These are phyloP conservation scores for Periconia sp. DNA, from an alignment of 2,329 filamentous ascomycete genomes.

Conservation along the genomic window DNA sequence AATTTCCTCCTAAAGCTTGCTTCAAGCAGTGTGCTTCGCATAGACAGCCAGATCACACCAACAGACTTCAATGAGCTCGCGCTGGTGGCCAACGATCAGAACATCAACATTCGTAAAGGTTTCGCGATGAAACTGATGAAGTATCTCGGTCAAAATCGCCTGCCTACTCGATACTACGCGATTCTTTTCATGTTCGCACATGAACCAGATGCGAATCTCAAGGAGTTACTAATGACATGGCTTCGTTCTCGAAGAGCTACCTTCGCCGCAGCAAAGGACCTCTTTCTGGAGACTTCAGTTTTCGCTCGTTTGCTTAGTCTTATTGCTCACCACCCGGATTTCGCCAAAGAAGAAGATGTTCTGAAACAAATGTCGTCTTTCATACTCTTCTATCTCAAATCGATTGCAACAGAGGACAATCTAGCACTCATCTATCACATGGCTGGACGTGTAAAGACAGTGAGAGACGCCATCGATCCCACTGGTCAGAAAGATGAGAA, in stretches of 20 bases:
- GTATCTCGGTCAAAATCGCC: constrained; percentile 73
- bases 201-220: constrained; percentile 76
- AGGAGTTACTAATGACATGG: constrained; percentile 80
- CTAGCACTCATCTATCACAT: constrained; percentile 88
- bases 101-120: constrained; percentile 70
- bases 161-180: constrained; percentile 80
- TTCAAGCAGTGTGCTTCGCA: constrained; percentile 61
- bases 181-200: constrained; percentile 90
- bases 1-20: constrained; percentile 82
- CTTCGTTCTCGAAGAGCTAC: constrained; percentile 76
- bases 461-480: constrained; percentile 73
- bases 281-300: constrained; percentile 70
- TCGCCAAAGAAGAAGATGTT: constrained; percentile 62
- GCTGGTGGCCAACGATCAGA: constrained; percentile 76
- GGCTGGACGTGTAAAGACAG: constrained; percentile 89
- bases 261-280: constrained; percentile 58
- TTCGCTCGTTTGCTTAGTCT: constrained; percentile 84
- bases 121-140: constrained; percentile 90
- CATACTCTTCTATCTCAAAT: constrained; percentile 83
- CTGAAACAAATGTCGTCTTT: constrained; percentile 84
- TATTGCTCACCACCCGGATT: constrained; percentile 92
- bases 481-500: constrained; percentile 61
- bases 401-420: constrained; percentile 83
- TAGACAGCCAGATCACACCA: constrained; percentile 74
- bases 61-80: constrained; percentile 80